Base-by-base conservation (phyloP, 1,139 yeast species). In the Diutina ranongensis region DNA sequence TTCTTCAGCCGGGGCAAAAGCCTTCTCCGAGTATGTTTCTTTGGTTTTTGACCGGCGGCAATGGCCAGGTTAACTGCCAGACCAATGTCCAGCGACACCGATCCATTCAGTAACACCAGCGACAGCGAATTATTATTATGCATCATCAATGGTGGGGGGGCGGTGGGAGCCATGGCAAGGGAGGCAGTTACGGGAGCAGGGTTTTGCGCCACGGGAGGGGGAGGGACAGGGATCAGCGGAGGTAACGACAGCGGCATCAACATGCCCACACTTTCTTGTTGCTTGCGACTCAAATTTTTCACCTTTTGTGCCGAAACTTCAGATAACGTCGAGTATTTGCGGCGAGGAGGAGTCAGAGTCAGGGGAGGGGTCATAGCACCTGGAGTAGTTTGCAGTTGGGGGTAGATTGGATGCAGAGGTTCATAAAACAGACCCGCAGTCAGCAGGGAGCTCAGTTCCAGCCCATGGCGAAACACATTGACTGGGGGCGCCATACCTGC, bases 1-100 rank as follows among this genome's bases (percentile, higher is more conserved):
- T 58, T 64, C 47, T 65, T 67, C 42, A 38, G 42, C 4, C 42
- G 42, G 21, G 42, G 42, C 48, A 68, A 60, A 33, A 67, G 55
- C 48, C 73, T 61, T 52, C 71, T 61, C 46, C 75, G 58, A 16
- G 72, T 70, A 50, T 67, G 60, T 50, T 68, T 69, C 50, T 65
- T 67, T 16, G 62, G 60, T 49, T 55, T 50, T 16, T 10, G n/a
- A 8, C 32, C 42, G 13, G 19, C 3, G 16, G 27, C 27, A n/a
- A 38, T 25, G 13, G 42, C 42, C 42, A 15, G 42, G n/a, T 38
- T 38, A 2, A 38, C 42, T 18, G 33, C 32, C 19, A 13, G 19
- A 7, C 42, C 42, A 12, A 38, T 7, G 9, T 38, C 42, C 42
- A 38, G 42, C 3, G 20, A 16, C 10, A 16, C 12, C 32, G 28